Conservation (phyloP, 345 rosid species). For the Limnanthes douglasii region DNA sequence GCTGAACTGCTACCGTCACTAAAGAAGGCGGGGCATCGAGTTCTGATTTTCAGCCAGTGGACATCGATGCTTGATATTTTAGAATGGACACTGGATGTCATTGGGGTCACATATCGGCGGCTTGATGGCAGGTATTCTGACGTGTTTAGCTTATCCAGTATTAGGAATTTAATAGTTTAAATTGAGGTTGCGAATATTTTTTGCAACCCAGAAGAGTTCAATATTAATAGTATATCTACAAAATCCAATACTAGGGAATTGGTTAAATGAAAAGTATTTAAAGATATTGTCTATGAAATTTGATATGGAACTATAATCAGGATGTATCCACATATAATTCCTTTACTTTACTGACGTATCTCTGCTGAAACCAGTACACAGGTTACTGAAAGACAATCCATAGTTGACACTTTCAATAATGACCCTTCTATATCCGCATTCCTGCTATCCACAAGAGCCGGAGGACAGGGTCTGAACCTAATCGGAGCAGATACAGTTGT, state of each 20-base stretch:
- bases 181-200: too few relatives aligned
- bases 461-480: constrained; percentile 95
- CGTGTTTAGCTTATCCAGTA: too few relatives aligned
- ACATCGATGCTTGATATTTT: constrained; percentile 97
- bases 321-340: background rate
- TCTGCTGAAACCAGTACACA: constrained; percentile 41
- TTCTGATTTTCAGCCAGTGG: constrained; percentile 93
- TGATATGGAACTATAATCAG: too few relatives aligned
- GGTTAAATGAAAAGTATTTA: too few relatives aligned
- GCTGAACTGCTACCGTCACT: constrained; percentile 76
- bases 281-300: too few relatives aligned
- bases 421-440: constrained; percentile 78
- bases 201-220: too few relatives aligned
- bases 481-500: constrained; percentile 87
- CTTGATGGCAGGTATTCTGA: constrained; percentile 85
- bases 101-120: constrained; percentile 74
- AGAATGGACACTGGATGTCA: constrained; percentile 87
- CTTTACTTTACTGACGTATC: background rate
- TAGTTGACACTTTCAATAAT: constrained; percentile 75
- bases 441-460: constrained; percentile 79
- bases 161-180: too few relatives aligned
- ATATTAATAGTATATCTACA: too few relatives aligned
- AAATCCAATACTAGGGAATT: too few relatives aligned
- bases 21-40: constrained; percentile 58
- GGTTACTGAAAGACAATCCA: constrained; percentile 78